These are phyloP conservation scores for Parasitella parasitica DNA, from an alignment of 371 early-diverging fungal species.

Conservation along the genomic window DNA sequence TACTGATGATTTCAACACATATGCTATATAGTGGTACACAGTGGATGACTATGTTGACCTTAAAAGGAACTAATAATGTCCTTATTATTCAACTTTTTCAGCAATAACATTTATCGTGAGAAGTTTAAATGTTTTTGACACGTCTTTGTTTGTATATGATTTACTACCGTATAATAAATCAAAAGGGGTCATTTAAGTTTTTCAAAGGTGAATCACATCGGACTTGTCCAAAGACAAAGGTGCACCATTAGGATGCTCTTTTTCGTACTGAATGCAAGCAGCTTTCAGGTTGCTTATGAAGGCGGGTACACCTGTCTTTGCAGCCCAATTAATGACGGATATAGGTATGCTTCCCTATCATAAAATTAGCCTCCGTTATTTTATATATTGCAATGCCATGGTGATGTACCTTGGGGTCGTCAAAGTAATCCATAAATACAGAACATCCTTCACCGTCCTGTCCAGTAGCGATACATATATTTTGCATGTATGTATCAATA, in stretches of 20 bases:
- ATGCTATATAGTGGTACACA: too few relatives aligned
- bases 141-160: too few relatives aligned
- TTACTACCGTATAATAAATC: too few relatives aligned
- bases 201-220: conserved; percentile 4
- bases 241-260: conserved; percentile 13
- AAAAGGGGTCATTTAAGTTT: not conserved
- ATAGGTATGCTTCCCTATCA: conserved; percentile 47
- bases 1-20: not conserved
- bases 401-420: conserved; percentile 58
- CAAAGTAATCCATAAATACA: conserved; percentile 53
- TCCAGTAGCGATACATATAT: conserved; percentile 39
- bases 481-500: conserved; percentile 49
- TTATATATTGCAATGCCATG: not conserved
- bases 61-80: not conserved
- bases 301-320: conserved; percentile 45
- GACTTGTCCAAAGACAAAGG: not conserved
- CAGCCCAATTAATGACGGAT: conserved; percentile 50
- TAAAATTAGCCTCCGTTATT: not conserved
- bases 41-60: too few relatives aligned
- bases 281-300: conserved; percentile 30
- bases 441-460: conserved; percentile 38
- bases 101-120: not conserved
- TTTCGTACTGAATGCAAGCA: conserved; percentile 24
- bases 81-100: not conserved
- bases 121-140: not conserved